These are phyloP conservation scores for Loxodes magnus DNA, from an alignment of 73 alveolate species.

Conservation along the genomic window DNA sequence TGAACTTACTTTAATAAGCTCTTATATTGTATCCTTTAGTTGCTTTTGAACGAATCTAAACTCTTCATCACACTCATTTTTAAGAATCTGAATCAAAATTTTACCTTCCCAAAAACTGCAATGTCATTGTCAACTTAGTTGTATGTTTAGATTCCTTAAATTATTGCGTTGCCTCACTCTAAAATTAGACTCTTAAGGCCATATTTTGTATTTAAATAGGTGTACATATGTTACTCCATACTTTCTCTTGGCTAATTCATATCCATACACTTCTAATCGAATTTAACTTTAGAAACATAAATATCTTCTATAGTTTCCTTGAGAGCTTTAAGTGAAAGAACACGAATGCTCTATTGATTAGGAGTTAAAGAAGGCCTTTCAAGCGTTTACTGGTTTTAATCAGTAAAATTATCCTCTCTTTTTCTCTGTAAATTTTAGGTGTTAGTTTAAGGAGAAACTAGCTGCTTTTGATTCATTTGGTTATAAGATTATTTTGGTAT, in stretches of 20 bases:
- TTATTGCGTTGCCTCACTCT: slow-evolving; percentile 75
- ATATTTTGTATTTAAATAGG: slow-evolving; percentile 75
- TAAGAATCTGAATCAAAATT: too few species aligned
- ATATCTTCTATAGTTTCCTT: slow-evolving; percentile 77
- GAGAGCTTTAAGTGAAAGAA: slow-evolving; percentile 54
- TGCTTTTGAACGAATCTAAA: slow-evolving; percentile 58
- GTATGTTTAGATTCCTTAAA: slow-evolving; percentile 58
- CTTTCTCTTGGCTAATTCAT: slow-evolving; percentile 72
- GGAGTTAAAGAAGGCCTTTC: too few species aligned
- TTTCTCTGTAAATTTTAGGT: too few species aligned
- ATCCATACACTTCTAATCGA: slow-evolving; percentile 67
- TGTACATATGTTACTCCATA: slow-evolving; percentile 78
- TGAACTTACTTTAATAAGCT: slow-evolving; percentile 43
- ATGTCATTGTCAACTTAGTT: slow-evolving; percentile 72
- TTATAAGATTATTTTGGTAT: too few species aligned
- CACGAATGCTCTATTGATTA: too few species aligned
- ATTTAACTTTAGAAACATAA: slow-evolving; percentile 58
- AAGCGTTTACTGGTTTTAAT: too few species aligned
- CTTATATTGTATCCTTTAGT: slow-evolving; percentile 56
- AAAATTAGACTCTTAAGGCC: slow-evolving; percentile 71
- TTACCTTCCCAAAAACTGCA: slow-evolving; percentile 72
- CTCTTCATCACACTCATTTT: slow-evolving; percentile 81
- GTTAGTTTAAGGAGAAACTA: too few species aligned
- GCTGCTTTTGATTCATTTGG: too few species aligned
- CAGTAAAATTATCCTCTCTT: too few species aligned